A percentile compares a stretch with the other conserved stretches of the same genome.
Evolutionary conservation across 257 asterid genomes (phyloP).

Genomic region (Solanum corneliomulleri): DNA sequence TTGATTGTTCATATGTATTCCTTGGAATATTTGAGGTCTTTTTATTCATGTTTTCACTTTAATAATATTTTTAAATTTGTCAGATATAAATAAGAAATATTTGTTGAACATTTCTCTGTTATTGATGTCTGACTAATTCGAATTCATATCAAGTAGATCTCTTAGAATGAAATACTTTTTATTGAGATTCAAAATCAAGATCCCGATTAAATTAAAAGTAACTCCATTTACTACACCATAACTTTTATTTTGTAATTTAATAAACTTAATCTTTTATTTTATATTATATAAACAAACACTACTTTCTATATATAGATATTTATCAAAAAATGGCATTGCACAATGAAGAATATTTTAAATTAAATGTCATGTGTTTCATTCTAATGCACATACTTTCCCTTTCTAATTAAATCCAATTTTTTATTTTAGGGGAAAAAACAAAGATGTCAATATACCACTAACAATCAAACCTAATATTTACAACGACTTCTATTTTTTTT

Average conservation of each 20-base stretch:
- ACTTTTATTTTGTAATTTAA: too few species aligned
- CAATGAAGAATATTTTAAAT: background rate
- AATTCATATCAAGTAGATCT: background rate
- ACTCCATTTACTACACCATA: background rate
- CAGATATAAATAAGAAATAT: background rate
- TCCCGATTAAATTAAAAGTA: too few species aligned
- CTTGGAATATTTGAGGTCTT: background rate
- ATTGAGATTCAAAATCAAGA: background rate
- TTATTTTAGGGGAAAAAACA: background rate
- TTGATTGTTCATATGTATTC: background rate
- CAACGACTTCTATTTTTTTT: background rate
- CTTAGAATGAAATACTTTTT: background rate
- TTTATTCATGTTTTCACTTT: background rate
- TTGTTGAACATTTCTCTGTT: too few species aligned
- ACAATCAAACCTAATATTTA: background rate
- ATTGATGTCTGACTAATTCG: background rate
- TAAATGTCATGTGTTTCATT: background rate
- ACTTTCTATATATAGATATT: background rate
- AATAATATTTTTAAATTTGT: rapidly evolving
- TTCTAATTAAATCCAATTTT: background rate
- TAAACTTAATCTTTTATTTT: background rate
- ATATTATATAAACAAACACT: too few species aligned
- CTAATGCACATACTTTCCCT: background rate
- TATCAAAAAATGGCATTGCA: background rate
- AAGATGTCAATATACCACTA: background rate